Evolutionary conservation across 1,284 basidiomycete genomes (phyloP), one percentile per base, ranked within the genome.

Genomic region (Ceratobasidium sp.): DNA sequence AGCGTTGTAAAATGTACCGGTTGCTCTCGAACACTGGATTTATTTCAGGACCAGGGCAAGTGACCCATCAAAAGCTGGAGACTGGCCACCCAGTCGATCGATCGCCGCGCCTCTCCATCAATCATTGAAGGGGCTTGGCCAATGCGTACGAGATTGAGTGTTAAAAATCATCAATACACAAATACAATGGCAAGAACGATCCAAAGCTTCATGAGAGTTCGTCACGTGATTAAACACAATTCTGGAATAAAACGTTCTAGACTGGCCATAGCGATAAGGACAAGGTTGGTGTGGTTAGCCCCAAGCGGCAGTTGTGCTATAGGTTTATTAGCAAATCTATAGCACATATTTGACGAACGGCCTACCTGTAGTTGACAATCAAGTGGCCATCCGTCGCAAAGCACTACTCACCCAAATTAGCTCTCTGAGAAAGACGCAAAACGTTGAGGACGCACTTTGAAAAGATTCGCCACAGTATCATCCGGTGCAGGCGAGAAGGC

Each of bases 401-500:
- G 43, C 92, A 95, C 92, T 94, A 55, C 2, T 43, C 50, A 10
- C 7, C 22, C 15, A 54, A 35, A 17, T 6, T 27, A 7, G 7
- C 12, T 27, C 22, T 35, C 22, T 42, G 53, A 42, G 25, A 49
- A 15, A 38, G 68, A 32, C 20, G 20, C n/a, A n/a, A n/a, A n/a
- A n/a, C n/a, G n/a, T n/a, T n/a, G 31, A 38, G 17, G 17, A 73
- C 81, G 68, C 73, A 90, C 91, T 81, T 93, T 93, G 84, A 74
- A 82, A 35, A 82, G 73, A 77, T 96, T 98, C 0, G 92, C 89
- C 2, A 96, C 93, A 0, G 91, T 93, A 76, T 96, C 94, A 77
- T 97, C 94, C 0, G 93, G 94, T 0, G 94, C 92, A 50, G 94
- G 94, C 1, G 92, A 92, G 78, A 98, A 98, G 0, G 96, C 93